A percentile compares a stretch with the other conserved stretches of the same genome.
Evolutionary conservation across 31 red algal species (phyloP).

Genomic region (Endocladia muricata): DNA sequence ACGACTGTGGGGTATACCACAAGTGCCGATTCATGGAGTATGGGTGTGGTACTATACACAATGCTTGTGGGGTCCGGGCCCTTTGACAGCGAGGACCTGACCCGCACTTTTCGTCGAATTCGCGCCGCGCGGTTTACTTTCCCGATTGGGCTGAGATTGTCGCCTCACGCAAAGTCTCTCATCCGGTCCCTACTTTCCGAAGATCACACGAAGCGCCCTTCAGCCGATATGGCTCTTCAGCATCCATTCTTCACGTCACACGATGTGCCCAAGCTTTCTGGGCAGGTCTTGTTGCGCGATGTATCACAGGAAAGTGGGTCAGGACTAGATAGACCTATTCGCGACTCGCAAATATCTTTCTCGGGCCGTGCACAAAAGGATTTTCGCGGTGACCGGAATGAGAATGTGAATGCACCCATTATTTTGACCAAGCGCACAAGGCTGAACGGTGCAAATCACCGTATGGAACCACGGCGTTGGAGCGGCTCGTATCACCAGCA

Average conservation of each 20-base stretch:
- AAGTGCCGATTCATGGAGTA: constrained; percentile 42
- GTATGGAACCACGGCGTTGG: neutral
- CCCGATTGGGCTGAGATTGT: constrained; percentile 11
- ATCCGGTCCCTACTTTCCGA: constrained; percentile 7
- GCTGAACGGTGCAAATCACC: neutral
- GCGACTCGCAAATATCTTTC: neutral
- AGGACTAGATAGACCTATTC: neutral
- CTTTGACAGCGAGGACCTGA: constrained; percentile 30
- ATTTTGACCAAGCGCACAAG: neutral
- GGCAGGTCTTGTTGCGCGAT: neutral
- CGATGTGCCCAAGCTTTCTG: neutral
- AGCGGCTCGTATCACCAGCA: neutral
- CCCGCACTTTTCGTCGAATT: constrained; percentile 27
- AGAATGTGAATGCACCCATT: no score
- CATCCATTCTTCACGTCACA: constrained; percentile 17
- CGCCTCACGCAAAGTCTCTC: constrained; percentile 13
- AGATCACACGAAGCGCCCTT: constrained; percentile 6
- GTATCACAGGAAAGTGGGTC: neutral
- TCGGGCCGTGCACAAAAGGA: neutral
- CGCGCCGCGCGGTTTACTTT: constrained; percentile 31
- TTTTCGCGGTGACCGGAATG: neutral
- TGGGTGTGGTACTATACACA: constrained; percentile 55
- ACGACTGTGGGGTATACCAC: constrained; percentile 7
- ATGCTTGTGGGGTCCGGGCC: constrained; percentile 57
- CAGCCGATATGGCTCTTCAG: constrained; percentile 5